Conservation (phyloP, 2,329 filamentous ascomycete species). For the Davidsoniella australis region DNA sequence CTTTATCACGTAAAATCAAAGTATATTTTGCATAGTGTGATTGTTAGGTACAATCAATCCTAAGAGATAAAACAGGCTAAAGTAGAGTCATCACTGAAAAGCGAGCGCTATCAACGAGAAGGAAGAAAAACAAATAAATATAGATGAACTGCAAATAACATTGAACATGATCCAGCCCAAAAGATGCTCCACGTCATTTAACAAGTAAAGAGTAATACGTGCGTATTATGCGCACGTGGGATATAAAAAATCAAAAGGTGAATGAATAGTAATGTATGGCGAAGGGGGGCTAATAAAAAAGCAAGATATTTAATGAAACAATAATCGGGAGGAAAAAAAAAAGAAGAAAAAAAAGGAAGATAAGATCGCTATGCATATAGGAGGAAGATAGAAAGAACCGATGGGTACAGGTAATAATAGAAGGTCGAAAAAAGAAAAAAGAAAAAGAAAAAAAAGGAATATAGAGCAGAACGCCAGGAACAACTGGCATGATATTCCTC, state of each 20-base stretch:
- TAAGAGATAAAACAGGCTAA: no score
- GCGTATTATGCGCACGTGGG: not conserved
- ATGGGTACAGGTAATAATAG: not conserved
- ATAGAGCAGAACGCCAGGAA: not conserved
- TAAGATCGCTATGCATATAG: conserved; percentile 9
- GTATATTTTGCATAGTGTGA: no score
- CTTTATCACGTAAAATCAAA: no score
- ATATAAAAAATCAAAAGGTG: not conserved
- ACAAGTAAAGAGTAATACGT: not conserved
- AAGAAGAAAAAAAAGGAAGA: not conserved
- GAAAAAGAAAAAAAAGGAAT: not conserved
- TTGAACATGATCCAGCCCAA: no score
- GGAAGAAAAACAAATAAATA: no score
- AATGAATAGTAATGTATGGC: not conserved
- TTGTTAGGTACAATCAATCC: no score
- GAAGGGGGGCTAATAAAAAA: not conserved
- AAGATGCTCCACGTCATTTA: not conserved
- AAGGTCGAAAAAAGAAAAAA: conserved; percentile 1
- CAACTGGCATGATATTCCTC: not conserved
- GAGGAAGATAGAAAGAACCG: not conserved
- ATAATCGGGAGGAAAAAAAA: not conserved
- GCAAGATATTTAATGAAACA: not conserved
- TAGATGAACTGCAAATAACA: no score
- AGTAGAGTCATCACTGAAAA: no score
- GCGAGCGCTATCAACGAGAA: no score